A percentile compares a stretch with the other conserved stretches of the same genome.
phyloP scores from a whole-genome alignment of 2,329 filamentous ascomycete species.

The Fusarium cyanostomum region DNA sequence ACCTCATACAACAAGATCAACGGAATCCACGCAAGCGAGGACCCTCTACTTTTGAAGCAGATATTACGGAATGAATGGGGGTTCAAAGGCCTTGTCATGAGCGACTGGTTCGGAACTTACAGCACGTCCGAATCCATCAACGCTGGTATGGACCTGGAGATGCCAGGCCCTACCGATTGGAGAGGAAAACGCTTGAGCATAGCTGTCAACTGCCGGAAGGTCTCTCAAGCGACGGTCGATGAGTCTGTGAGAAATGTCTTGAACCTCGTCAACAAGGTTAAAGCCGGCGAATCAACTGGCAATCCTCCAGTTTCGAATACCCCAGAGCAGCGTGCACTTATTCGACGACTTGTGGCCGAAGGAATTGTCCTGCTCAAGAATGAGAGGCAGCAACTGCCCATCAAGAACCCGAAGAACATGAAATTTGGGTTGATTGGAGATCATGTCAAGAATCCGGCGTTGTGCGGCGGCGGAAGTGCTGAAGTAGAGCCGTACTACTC shows the following conservation, averaged over 20 bases:
- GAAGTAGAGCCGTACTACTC: constrained; percentile 48
- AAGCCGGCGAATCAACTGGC: background rate
- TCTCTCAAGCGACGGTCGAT: constrained; percentile 34
- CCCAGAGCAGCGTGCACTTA: constrained; percentile 18
- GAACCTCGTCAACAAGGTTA: constrained; percentile 28
- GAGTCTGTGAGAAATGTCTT: constrained; percentile 39
- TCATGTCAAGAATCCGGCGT: constrained; percentile 51
- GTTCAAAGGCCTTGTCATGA: constrained; percentile 32
- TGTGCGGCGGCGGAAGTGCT: constrained; percentile 49
- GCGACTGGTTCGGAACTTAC: constrained; percentile 50
- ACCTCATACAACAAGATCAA: constrained; percentile 51
- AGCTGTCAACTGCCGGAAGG: constrained; percentile 41
- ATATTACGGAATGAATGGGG: constrained; percentile 46
- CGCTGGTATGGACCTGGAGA: constrained; percentile 45
- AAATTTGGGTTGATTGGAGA: constrained; percentile 51
- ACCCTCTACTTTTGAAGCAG: constrained; percentile 33
- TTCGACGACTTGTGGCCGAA: constrained; percentile 22
- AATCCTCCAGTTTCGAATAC: constrained; percentile 16
- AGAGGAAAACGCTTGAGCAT: constrained; percentile 36
- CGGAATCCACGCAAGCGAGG: constrained; percentile 45
- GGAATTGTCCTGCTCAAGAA: constrained; percentile 29
- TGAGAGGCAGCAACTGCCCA: background rate
- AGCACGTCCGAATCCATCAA: constrained; percentile 45
- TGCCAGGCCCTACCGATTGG: constrained; percentile 47
- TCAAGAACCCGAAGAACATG: constrained; percentile 35